Evolutionary conservation across 768 basidiomycete species (phyloP), one percentile per base, ranked within the genome.

Genomic region (Mycena haematopus): DNA sequence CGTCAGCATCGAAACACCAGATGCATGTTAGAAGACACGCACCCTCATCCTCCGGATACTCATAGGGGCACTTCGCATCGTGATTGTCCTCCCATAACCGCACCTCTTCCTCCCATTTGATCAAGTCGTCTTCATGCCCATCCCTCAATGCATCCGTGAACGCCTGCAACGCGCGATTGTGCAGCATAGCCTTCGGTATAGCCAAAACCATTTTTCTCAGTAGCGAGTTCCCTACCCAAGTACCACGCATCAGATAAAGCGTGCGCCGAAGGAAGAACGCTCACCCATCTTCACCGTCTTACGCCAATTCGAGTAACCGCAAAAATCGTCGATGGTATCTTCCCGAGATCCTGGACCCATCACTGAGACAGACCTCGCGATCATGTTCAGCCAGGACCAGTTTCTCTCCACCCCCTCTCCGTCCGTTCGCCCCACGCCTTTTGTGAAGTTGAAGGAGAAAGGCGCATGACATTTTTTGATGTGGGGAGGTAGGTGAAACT

Each of bases 321-420:
- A 62, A 22, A 56, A 60, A 40, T 71, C 69, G 36, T 71, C 61
- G 13, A 71, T 56, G 0, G 67, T 58, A 14, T 71, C 70, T 1
- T 59, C 40, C 0, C 66, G 53, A 7, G 52, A 52, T 1, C 67
- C 64, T 3, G 58, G 60, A 22, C 49, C 58, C 69, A 70, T 70
- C 22, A 70, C 67, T 17, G 65, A 61, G 0, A 63, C 59, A n/a
- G 64, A 66, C 13, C 54, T 44, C 14, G 59, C 66, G 13, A 56
- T 58, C 52, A 61, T 57, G 29, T 71, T 71, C 15, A 61, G 36
- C 55, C 56, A 54, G 1, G 65, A 45, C 70, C 70, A 71, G 24
- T 60, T 55, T 1, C 69, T 22, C 27, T 72, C 71, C 1, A 68
- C 61, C 2, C 58, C 69, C 47, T 72, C 71, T 1, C 71, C 71